phyloP scores from a whole-genome alignment of 768 basidiomycete species.

The Pleurotus tuoliensis region DNA sequence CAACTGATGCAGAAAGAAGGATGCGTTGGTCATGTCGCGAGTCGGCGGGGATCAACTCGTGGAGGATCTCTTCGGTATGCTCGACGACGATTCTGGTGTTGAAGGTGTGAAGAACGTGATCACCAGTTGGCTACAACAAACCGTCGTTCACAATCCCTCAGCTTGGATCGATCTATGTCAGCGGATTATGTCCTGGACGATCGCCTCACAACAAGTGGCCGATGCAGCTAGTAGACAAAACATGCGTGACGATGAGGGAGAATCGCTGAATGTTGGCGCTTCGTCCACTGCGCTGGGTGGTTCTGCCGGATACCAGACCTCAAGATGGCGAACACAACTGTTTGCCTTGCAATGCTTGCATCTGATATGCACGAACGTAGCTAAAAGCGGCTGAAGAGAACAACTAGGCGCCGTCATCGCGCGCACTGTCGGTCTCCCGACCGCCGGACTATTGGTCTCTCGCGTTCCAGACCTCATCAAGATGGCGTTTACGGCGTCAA shows the following conservation, averaged over 20 bases:
- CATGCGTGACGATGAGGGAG: constrained; percentile 86
- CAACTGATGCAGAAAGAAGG: constrained; percentile 96
- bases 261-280: constrained; percentile 73
- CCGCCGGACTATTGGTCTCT: constrained; percentile 68
- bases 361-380: constrained; percentile 76
- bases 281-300: constrained; percentile 34
- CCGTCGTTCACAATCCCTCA: no score
- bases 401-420: constrained; percentile 81
- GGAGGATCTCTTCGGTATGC: constrained; percentile 89
- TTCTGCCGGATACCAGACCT: constrained; percentile 48
- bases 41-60: constrained; percentile 93
- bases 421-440: constrained; percentile 49
- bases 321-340: constrained; percentile 94
- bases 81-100: constrained; percentile 91
- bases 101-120: constrained; percentile 94
- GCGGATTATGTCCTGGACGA: constrained; percentile 94
- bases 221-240: constrained; percentile 51
- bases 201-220: constrained; percentile 72
- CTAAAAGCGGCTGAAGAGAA: constrained; percentile 69
- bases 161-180: no score
- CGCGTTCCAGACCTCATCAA: constrained; percentile 93
- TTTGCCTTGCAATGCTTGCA: constrained; percentile 94
- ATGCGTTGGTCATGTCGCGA: constrained; percentile 87
- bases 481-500: constrained; percentile 97
- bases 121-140: constrained; percentile 91